Percentiles rank a stretch among this genome's conserved stretches.
Conservation (phyloP, 345 rosid genomes). For the Erysimum cheiranthoides region DNA sequence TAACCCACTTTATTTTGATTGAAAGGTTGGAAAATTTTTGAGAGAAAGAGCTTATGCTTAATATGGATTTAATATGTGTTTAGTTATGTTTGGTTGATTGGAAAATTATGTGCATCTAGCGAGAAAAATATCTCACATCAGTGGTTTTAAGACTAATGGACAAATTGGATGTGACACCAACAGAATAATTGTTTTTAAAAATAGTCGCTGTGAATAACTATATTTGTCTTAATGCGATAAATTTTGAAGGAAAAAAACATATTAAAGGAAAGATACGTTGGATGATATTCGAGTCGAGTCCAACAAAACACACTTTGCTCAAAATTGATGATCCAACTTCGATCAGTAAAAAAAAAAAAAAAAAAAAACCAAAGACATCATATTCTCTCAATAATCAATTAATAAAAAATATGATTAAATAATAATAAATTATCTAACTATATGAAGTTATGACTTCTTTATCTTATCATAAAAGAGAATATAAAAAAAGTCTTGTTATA, state of each 20-base stretch:
- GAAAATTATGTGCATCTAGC: not conserved
- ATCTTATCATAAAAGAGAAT: not conserved
- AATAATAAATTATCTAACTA: not conserved
- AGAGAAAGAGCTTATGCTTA: too few species aligned
- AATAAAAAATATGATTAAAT: not conserved
- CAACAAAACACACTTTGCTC: not conserved
- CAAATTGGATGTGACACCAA: not conserved
- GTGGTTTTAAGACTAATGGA: not conserved
- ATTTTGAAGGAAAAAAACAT: not conserved
- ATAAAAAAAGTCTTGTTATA: not conserved
- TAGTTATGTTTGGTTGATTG: not conserved
- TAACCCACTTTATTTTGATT: not conserved
- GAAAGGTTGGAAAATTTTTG: not conserved
- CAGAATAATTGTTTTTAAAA: not conserved
- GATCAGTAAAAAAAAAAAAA: too few species aligned
- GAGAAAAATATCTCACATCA: slow-evolving; percentile 4
- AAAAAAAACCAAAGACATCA: slow-evolving; percentile 1
- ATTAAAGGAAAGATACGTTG: too few species aligned
- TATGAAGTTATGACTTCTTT: not conserved
- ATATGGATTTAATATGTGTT: not conserved
- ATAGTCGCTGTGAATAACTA: not conserved
- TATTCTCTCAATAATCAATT: not conserved
- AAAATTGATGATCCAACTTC: not conserved
- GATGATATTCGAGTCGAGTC: not conserved
- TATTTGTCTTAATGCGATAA: not conserved